A percentile compares a stretch with the other conserved stretches of the same genome.
phyloP scores from a whole-genome alignment of 2,329 filamentous ascomycete species.

The Diplodia scrobiculata region DNA sequence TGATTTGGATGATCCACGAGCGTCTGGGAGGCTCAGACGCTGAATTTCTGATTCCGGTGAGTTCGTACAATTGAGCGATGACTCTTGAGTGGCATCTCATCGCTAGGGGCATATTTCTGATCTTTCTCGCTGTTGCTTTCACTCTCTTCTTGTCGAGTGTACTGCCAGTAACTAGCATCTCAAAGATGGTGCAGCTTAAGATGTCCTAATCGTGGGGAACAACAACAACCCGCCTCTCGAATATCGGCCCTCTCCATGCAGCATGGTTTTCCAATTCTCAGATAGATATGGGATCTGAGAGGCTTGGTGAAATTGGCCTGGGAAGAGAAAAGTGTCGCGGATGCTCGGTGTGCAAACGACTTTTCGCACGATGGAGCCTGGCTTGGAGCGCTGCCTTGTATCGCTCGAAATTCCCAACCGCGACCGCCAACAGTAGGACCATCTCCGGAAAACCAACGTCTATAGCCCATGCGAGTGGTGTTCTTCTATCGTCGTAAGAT shows the following conservation, averaged over 20 bases:
- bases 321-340: neutral
- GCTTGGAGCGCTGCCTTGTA: neutral
- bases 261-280: neutral
- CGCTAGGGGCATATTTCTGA: no score
- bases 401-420: neutral
- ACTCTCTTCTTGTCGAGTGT: neutral
- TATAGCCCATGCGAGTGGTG: neutral
- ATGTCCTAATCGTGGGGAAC: neutral
- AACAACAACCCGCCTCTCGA: no score
- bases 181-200: neutral
- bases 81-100: no score
- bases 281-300: neutral
- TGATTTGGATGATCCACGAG: no score
- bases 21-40: no score
- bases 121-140: neutral
- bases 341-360: neutral
- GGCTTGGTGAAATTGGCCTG: neutral
- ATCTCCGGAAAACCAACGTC: neutral
- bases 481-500: neutral
- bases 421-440: neutral
- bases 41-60: no score
- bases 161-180: neutral
- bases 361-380: neutral
- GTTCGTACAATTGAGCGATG: no score
- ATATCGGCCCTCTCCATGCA: no score